Evolutionary conservation across 192 early-diverging fungal genomes (phyloP), one percentile per base, ranked within the genome.

Genomic region (Entrophospora sp.): DNA sequence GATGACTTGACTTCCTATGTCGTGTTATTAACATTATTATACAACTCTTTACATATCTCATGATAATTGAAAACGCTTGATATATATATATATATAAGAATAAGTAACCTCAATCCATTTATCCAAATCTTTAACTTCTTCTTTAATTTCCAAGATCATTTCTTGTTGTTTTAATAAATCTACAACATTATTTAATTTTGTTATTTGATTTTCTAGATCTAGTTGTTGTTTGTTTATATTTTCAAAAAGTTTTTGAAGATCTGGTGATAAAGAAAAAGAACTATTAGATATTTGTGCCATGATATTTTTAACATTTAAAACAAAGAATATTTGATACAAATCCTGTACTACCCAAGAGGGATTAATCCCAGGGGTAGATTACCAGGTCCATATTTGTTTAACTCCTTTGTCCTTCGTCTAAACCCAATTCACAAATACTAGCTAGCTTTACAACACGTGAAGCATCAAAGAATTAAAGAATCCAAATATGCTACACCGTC

Each of bases 171-270:
- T 38, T 2, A 16, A 22, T 32, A 55, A 66, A 9, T 35, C 20
- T 10, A 31, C 25, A n/a, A 66, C 51, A 55, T 66, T 51, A 18
- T 51, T 66, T 30, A 66, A 48, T 8, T n/a, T 28, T 4, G 64
- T 66, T n/a, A 66, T 9, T n/a, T 48, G 52, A 25, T 20, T 40
- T 48, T 66, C 64, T 37, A 66, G 24, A 8, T 66, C 64, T 27
- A 53, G 28, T 28, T 66, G 64, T 0, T 25, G 46, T 16, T 28
- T 51, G 12, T 66, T 66, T 38, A 66, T n/a, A 13, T 25, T 40
- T 40, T 66, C 64, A 40, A 66, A 66, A 8, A 37, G 37, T 9
- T 5, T 5, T 28, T 28, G 36, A 22, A 55, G n/a, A 30, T 66
- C 49, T 0, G 37, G 20, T 37, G 34, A 28, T 18, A 64, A 13